A percentile compares a stretch with the other conserved stretches of the same genome.
Conservation (phyloP, 2,329 filamentous ascomycete species). For the Neoarthrinium moseri region DNA sequence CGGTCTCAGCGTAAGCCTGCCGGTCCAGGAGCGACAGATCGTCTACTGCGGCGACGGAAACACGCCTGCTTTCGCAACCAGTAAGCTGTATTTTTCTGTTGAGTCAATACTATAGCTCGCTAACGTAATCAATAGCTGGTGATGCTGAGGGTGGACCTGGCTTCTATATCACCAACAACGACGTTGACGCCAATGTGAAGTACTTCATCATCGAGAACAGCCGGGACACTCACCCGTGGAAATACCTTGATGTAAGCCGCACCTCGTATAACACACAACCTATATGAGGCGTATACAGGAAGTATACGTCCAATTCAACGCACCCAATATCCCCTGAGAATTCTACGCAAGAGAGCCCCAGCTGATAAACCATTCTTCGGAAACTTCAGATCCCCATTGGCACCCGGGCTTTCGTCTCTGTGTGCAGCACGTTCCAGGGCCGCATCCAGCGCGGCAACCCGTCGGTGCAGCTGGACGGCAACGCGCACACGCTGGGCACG, state of each 20-base stretch:
- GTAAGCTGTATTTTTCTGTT: too few species aligned
- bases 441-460: slow-evolving; percentile 22
- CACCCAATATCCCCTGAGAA: not conserved
- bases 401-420: slow-evolving; percentile 20
- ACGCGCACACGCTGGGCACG: slow-evolving; percentile 21
- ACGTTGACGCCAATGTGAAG: slow-evolving; percentile 16
- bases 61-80: too few species aligned
- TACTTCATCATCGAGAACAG: slow-evolving; percentile 26
- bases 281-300: too few species aligned
- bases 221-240: slow-evolving; percentile 23
- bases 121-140: slow-evolving; percentile 8
- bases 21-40: too few species aligned
- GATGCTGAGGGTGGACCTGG: slow-evolving; percentile 19
- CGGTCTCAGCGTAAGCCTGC: too few species aligned
- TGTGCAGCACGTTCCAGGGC: slow-evolving; percentile 24
- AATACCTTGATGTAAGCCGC: slow-evolving; percentile 23
- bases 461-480: slow-evolving; percentile 17
- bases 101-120: too few species aligned
- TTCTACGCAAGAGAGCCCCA: too few species aligned
- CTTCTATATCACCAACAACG: slow-evolving; percentile 21
- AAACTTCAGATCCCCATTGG: slow-evolving; percentile 20
- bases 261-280: too few species aligned
- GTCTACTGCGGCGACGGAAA: too few species aligned
- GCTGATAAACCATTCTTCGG: too few species aligned
- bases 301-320: slow-evolving; percentile 14